Evolutionary conservation across 768 basidiomycete genomes (phyloP), one percentile per base, ranked within the genome.

Genomic region (Amanita rubescens): DNA sequence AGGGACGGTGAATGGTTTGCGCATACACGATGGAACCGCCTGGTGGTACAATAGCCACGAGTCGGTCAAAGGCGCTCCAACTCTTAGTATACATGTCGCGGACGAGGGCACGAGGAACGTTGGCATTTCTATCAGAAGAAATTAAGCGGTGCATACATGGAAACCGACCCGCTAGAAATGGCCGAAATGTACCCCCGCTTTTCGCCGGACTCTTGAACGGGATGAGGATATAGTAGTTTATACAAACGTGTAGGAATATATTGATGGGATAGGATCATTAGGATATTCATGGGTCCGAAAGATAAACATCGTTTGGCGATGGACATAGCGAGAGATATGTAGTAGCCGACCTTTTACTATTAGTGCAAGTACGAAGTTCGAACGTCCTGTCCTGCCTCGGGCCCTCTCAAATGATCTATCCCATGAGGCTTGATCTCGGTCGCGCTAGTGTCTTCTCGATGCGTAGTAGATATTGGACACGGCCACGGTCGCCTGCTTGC

Each of bases 51-150:
- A 93, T 90, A 4, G 87, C 86, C 15, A 93, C 86, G 5, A 94
- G 77, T 8, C 90, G 81, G 64, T 92, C 90, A 60, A 94, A 92
- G 1, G 90, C 90, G 63, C 87, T 90, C 90, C 91, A 93, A 58
- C 87, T 90, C 68, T 93, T 93, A 22, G 89, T 91, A 63, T 93
- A 93, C 86, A 90, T 87, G 59, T 92, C 90, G 53, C 90, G 81
- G 43, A 91, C 90, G 19, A 90, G 75, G 1, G 88, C 86, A 48
- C 90, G 80, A 10, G 90, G 87, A 22, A 90, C 84, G 63, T 91
- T 90, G 14, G 87, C 88, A 64, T 92, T 92, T 65, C 89, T 85
- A 59, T 44, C 15, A 17, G 17, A n/a, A 22, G 11, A 39, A 7
- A n/a, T 39, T 22, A 17, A 15, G 19, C 10, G 2, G 17, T 20